Evolutionary conservation across 1,284 basidiomycete species (phyloP).

Genomic region (Austroboletus novae-zelandiae): DNA sequence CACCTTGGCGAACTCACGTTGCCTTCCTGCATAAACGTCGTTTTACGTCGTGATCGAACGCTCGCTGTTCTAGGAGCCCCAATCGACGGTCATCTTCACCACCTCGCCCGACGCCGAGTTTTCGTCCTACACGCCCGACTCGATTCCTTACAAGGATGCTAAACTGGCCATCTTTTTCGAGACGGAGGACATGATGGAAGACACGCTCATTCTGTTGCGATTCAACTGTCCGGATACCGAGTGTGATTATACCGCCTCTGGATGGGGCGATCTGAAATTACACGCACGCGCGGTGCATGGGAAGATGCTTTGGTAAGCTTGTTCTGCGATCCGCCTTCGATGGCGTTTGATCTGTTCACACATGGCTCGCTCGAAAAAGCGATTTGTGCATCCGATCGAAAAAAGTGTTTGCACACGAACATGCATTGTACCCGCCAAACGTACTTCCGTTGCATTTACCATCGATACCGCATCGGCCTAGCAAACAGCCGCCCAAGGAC

Average conservation of each 20-base stretch:
- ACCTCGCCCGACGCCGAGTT: conserved; percentile 63
- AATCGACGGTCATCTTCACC: conserved; percentile 83
- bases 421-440: conserved; percentile 76
- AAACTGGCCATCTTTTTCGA: conserved; percentile 87
- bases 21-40: too few relatives aligned
- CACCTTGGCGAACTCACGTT: neutral
- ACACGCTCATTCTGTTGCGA: conserved; percentile 86
- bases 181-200: conserved; percentile 92
- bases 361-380: conserved; percentile 37
- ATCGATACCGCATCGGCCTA: conserved; percentile 56
- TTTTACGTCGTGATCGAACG: too few relatives aligned
- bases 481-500: conserved; percentile 47
- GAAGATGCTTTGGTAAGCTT: conserved; percentile 74
- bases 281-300: conserved; percentile 78
- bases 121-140: conserved; percentile 56
- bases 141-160: conserved; percentile 67
- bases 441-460: conserved; percentile 79
- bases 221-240: conserved; percentile 82
- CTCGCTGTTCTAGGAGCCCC: conserved; percentile 56
- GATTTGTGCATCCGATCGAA: conserved; percentile 88
- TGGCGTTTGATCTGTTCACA: neutral
- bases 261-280: conserved; percentile 87
- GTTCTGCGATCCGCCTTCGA: neutral
- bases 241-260: conserved; percentile 82
- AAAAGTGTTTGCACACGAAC: conserved; percentile 97